Percentiles rank a stretch among this genome's conserved stretches.
These are phyloP conservation scores for Gigaspora rosea DNA, from an alignment of 192 early-diverging fungal genomes.

Conservation along the genomic window DNA sequence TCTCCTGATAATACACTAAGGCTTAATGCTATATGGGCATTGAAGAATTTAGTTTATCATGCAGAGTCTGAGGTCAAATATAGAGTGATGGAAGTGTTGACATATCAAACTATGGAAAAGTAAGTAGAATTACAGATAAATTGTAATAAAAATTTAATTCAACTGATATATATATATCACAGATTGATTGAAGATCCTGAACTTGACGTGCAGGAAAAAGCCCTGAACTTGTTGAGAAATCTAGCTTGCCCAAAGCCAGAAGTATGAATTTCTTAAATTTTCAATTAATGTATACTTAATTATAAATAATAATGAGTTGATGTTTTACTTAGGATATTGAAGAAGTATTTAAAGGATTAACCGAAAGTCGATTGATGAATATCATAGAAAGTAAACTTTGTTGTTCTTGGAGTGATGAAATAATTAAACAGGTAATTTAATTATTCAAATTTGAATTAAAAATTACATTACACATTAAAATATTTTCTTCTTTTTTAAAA, in stretches of 20 bases:
- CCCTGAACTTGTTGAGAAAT: constrained; percentile 74
- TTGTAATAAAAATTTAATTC: not conserved
- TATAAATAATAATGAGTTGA: no score
- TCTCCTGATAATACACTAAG: constrained; percentile 52
- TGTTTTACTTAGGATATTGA: constrained; percentile 58
- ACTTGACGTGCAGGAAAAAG: constrained; percentile 71
- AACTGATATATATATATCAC: not conserved
- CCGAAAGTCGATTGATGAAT: constrained; percentile 57
- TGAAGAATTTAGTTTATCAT: constrained; percentile 78
- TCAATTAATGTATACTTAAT: no score
- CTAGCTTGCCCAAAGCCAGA: constrained; percentile 54
- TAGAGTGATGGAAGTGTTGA: constrained; percentile 65
- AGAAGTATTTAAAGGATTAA: constrained; percentile 67
- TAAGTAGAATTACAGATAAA: not conserved
- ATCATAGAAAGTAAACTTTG: constrained; percentile 67
- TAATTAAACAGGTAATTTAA: constrained; percentile 41
- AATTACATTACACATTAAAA: constrained; percentile 4
- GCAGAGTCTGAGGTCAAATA: constrained; percentile 69
- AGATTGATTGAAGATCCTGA: constrained; percentile 64
- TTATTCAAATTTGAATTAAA: constrained; percentile 16
- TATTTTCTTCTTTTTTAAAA: constrained; percentile 23
- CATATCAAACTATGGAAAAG: constrained; percentile 57
- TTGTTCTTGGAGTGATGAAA: constrained; percentile 37
- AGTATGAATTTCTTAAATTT: constrained; percentile 28
- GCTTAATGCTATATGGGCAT: constrained; percentile 78